A percentile compares a stretch with the other conserved stretches of the same genome.
Evolutionary conservation across 495 filamentous ascomycete genomes (phyloP).

Genomic region (Articulospora tetracladia): DNA sequence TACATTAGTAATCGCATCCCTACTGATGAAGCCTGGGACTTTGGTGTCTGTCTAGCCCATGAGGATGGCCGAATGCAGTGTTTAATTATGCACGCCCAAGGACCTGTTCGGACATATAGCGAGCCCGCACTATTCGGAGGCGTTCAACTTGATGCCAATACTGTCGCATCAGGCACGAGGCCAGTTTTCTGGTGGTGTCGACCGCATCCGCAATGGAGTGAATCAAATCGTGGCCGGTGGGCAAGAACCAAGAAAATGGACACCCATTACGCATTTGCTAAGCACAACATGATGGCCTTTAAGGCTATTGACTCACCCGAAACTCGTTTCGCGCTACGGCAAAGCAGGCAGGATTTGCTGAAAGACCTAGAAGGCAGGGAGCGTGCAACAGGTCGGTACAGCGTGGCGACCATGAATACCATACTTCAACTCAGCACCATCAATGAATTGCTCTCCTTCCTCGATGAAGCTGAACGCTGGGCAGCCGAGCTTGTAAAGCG

Average conservation of each 20-base stretch:
- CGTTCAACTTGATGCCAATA: not conserved
- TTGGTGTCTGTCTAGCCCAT: conserved; percentile 1
- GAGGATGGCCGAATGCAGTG: conserved; percentile 1
- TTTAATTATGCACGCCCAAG: conserved; percentile 5
- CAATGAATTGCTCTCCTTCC: not conserved
- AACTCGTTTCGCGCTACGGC: not conserved
- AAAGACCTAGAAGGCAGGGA: not conserved
- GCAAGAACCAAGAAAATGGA: conserved; percentile 1
- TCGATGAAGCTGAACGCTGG: conserved; percentile 2
- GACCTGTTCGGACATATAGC: not conserved
- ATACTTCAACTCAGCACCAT: conserved; percentile 4
- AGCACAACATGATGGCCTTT: not conserved
- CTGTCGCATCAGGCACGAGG: not conserved
- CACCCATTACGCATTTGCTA: not conserved
- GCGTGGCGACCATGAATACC: conserved; percentile 8
- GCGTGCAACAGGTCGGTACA: conserved; percentile 1
- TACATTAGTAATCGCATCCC: conserved; percentile 4
- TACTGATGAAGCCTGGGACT: conserved; percentile 5
- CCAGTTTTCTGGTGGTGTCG: conserved; percentile 12
- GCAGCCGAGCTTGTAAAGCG: conserved; percentile 1
- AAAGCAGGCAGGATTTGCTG: not conserved
- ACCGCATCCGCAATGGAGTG: conserved; percentile 7
- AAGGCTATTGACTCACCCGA: not conserved
- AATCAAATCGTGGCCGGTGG: not conserved
- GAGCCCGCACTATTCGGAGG: not conserved